These are phyloP conservation scores for Pythium rhizo-oryzae DNA, from an alignment of 352 stramenopile species.

Conservation along the genomic window DNA sequence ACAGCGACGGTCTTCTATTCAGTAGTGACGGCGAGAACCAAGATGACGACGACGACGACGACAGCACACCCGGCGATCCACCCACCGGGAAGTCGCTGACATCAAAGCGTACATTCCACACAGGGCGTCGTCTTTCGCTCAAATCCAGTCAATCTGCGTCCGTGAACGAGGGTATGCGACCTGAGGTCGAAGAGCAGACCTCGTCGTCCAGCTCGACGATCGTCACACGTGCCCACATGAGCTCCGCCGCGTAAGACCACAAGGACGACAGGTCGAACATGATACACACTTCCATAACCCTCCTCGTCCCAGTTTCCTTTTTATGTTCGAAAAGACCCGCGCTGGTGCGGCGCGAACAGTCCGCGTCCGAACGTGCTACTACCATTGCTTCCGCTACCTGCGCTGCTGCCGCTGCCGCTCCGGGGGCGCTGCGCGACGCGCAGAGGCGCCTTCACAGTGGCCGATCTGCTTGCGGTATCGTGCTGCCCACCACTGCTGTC, in stretches of 20 bases:
- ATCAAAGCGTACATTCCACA: not conserved
- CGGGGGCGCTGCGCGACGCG: not conserved
- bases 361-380: not conserved
- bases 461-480: not conserved
- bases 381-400: not conserved
- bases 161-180: not conserved
- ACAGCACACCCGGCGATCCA: not conserved
- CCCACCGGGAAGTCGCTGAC: not conserved
- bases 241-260: slow-evolving; percentile 18
- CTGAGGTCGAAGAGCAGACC: slow-evolving; percentile 4
- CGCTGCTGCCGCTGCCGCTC: slow-evolving; percentile 1
- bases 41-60: slow-evolving; percentile 13
- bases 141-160: not conserved
- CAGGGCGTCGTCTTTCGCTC: not conserved
- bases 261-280: too few species aligned
- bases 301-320: not conserved
- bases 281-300: too few species aligned
- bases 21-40: slow-evolving; percentile 31
- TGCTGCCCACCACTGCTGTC: not conserved
- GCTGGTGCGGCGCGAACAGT: not conserved
- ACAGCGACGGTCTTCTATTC: slow-evolving; percentile 21
- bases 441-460: not conserved
- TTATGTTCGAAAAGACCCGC: slow-evolving; percentile 12
- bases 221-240: slow-evolving; percentile 24
- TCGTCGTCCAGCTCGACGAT: slow-evolving; percentile 8